Evolutionary conservation across 2,329 filamentous ascomycete species (phyloP), one percentile per base, ranked within the genome.

Genomic region (Beauveria sp.): DNA sequence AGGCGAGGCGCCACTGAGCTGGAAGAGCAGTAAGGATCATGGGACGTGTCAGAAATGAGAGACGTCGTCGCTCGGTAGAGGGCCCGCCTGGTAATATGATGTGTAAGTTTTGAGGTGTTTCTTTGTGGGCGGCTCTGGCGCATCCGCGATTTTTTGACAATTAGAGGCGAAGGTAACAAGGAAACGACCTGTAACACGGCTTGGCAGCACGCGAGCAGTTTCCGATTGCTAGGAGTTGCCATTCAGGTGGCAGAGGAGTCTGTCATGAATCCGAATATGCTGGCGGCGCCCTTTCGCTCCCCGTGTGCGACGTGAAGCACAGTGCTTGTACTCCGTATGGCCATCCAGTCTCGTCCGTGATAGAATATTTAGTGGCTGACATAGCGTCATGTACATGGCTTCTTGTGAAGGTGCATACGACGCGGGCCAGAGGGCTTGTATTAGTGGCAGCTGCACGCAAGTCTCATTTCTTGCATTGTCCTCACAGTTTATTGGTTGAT

Each of bases 121-220:
- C 42, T 48, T 48, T 48, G 26, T 40, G 40, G 40, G 26, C n/a
- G 26, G 26, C 53, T 43, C 26, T 56, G 42, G 42, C 26, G 42
- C 53, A 48, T 28, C 26, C 40, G 40, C 18, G 3, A 5, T 18
- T 34, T 31, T 31, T 34, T 56, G 4, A 5, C 18, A 20, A 9
- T 48, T 34, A 46, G n/a, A n/a, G n/a, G 6, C 42, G 18, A 46
- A 49, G 4, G 31, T 50, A 38, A 57, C 38, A 24, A 31, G 42
- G 42, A 56, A 56, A 48, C 28, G 53, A 56, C 24, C 26, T 56
- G 53, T 34, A 46, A 24, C 18, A 20, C 42, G 42, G 42, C 53
- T 49, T 50, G 55, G 55, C 55, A 46, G 43, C 45, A 58, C 55
- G 55, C 55, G 55, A 58, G 45, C 55, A 58, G 55, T 40, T 57